phyloP scores from a whole-genome alignment of 2,329 filamentous ascomycete genomes.

The Epichloe festucae region DNA sequence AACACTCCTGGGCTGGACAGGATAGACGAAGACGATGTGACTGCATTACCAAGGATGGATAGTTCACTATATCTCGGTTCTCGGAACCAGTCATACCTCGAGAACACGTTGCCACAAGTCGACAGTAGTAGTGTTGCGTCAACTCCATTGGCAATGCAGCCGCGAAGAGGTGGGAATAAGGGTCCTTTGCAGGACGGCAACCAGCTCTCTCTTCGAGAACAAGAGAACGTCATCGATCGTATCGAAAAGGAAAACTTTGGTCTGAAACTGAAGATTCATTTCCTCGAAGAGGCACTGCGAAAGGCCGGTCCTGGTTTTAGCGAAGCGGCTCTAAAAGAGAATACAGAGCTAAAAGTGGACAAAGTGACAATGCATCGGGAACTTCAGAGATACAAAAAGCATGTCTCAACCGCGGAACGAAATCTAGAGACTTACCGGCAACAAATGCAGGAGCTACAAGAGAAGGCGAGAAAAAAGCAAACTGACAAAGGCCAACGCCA shows the following conservation, averaged over 20 bases:
- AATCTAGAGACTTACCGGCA: constrained; percentile 74
- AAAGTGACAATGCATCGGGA: constrained; percentile 83
- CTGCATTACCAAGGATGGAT: constrained; percentile 59
- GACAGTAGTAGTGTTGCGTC: constrained; percentile 70
- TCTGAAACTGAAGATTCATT: constrained; percentile 93
- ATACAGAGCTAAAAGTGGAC: constrained; percentile 90
- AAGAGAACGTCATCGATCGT: constrained; percentile 88
- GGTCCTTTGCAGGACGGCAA: constrained; percentile 74
- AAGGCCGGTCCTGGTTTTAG: constrained; percentile 86
- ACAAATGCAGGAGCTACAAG: constrained; percentile 71
- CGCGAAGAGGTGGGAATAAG: constrained; percentile 48
- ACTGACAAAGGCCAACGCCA: constrained; percentile 55
- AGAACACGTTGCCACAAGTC: constrained; percentile 61
- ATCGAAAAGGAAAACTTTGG: constrained; percentile 99
- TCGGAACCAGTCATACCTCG: constrained; percentile 49
- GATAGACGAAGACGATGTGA: constrained; percentile 60
- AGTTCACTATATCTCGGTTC: constrained; percentile 58
- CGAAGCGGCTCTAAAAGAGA: constrained; percentile 79
- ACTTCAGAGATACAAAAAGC: constrained; percentile 81
- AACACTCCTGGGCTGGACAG: constrained; percentile 58
- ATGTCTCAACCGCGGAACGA: constrained; percentile 66
- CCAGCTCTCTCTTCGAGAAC: constrained; percentile 80
- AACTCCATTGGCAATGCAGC: constrained; percentile 64
- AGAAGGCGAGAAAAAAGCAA: constrained; percentile 63
- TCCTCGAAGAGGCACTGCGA: constrained; percentile 77